phyloP scores from a whole-genome alignment of 2,329 filamentous ascomycete genomes.

The Diaporthe vaccinii region DNA sequence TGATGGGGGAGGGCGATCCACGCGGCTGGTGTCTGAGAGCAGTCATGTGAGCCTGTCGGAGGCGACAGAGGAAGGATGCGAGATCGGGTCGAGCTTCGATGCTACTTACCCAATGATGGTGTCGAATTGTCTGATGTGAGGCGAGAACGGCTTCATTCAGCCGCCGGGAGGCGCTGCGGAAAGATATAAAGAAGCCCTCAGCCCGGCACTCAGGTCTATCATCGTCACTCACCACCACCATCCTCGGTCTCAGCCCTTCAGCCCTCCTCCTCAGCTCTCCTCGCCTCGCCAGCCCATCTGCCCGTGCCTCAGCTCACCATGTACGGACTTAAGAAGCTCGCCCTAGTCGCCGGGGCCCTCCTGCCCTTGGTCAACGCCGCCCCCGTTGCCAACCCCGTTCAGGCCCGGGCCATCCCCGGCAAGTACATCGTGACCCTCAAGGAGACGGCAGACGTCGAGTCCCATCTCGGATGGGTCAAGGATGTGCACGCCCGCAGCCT shows the following conservation, averaged over 20 bases:
- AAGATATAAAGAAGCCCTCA: slow-evolving; percentile 20
- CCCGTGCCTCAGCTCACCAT: background rate
- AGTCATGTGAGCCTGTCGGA: slow-evolving; percentile 9
- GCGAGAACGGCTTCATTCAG: slow-evolving; percentile 10
- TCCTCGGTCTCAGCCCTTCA: slow-evolving; percentile 7
- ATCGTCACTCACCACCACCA: background rate
- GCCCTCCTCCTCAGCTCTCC: slow-evolving; percentile 15
- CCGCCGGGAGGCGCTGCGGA: background rate
- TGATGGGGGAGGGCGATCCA: slow-evolving; percentile 1
- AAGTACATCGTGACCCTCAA: slow-evolving; percentile 29
- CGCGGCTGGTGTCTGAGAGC: slow-evolving; percentile 12
- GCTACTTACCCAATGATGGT: background rate
- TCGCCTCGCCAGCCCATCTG: background rate
- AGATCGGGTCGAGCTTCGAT: background rate
- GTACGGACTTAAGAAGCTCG: slow-evolving; percentile 29
- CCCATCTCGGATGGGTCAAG: slow-evolving; percentile 19
- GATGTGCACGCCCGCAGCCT: slow-evolving; percentile 22
- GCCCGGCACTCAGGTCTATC: background rate
- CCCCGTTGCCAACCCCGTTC: background rate
- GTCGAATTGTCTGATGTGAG: slow-evolving; percentile 23
- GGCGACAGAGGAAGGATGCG: background rate
- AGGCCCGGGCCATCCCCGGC: slow-evolving; percentile 22
- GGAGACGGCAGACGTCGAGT: slow-evolving; percentile 19
- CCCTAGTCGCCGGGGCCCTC: slow-evolving; percentile 24
- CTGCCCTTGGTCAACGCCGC: slow-evolving; percentile 26